Base-by-base conservation (phyloP, 2,329 filamentous ascomycete genomes). In the Xylariales sp. region DNA sequence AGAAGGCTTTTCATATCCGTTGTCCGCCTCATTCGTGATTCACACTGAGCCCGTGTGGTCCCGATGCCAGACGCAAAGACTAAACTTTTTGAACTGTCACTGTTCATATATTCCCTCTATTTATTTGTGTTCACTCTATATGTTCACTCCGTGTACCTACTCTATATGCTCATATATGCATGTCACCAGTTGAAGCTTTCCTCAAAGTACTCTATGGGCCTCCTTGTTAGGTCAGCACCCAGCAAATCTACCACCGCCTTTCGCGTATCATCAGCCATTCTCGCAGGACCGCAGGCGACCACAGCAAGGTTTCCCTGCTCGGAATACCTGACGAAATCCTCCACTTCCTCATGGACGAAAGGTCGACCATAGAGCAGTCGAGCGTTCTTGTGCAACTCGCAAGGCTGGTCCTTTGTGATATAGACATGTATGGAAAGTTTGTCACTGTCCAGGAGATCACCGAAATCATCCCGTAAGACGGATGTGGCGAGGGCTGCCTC, bases 211-310 rank as follows among this genome's bases (percentile, higher is more conserved):
- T 69, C 63, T 40, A 68, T 47, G 16, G 46, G 38, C 6, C 7
- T 18, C 12, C 16, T 18, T n/a, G 33, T n/a, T 6, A 47, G 50
- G 7, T 47, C 55, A 5, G 46, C 46, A 2, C 45, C 47, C 14
- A 70, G 44, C 11, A 57, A 48, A 2, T 55, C 51, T 0, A 62
- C 57, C 0, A 66, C 64, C 0, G 65, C 61, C 33, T 46, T 48
- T 31, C 69, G 52, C 3, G 66, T 57, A 21, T 69, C 65, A 43
- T 73, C 69, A 0, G 65, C 66, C 68, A 73, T 68, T 25, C 51
- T 57, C 2, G 59, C 62, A 9, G 69, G 69, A 0, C 69, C 69
- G 42, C 69, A 73, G 0, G 65, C 65, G 10, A 73, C 57, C 1
- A 73, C 57, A 0, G 68, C 69, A 1, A 70, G 31, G 10, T 55